These are phyloP conservation scores for Mycena chlorophos DNA, from an alignment of 768 basidiomycete species.

Conservation along the genomic window DNA sequence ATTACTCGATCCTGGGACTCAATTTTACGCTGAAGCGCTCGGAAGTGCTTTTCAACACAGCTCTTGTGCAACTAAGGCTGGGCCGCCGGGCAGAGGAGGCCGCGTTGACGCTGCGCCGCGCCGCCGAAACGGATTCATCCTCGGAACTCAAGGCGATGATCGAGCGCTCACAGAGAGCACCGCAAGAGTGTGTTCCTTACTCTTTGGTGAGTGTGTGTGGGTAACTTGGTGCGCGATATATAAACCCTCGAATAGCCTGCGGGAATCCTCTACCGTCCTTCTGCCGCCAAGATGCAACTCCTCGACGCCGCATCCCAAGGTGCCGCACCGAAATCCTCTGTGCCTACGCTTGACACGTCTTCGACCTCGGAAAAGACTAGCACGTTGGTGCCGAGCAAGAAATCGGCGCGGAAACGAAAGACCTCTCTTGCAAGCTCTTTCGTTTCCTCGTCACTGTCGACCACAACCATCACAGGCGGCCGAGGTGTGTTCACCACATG, in stretches of 20 bases:
- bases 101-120: background rate
- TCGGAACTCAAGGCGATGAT: conserved; percentile 1
- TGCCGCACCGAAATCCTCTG: background rate
- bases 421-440: conserved; percentile 6
- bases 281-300: conserved; percentile 12
- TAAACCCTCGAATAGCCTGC: conserved; percentile 8
- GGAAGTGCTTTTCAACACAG: conserved; percentile 20
- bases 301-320: conserved; percentile 3
- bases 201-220: conserved; percentile 4
- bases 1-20: conserved; percentile 22
- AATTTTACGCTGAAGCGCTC: conserved; percentile 15
- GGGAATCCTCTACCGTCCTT: conserved; percentile 21
- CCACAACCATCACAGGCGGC: background rate
- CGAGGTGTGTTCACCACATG: background rate
- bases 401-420: conserved; percentile 2
- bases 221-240: background rate
- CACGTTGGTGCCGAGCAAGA: conserved; percentile 14
- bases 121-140: background rate
- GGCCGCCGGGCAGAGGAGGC: conserved; percentile 10
- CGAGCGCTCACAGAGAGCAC: background rate
- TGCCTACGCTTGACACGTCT: background rate
- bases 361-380: conserved; percentile 9
- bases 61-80: conserved; percentile 8
- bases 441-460: conserved; percentile 5
- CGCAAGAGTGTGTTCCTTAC: background rate